These are phyloP conservation scores for Gastrolobium bilobum DNA, from an alignment of 306 rosid species.

Conservation along the genomic window DNA sequence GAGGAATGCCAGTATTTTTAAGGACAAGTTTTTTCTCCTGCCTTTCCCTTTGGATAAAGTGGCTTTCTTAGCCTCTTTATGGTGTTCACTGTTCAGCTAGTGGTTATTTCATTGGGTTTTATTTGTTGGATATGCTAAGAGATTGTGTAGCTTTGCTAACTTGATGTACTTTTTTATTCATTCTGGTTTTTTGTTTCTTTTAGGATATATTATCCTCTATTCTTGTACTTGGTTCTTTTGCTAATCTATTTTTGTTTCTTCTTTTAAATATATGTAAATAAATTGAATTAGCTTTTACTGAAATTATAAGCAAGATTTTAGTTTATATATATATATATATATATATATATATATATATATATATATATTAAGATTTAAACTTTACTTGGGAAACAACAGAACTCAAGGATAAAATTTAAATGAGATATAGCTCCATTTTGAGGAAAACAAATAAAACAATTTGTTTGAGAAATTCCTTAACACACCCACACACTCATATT, in stretches of 20 bases:
- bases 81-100: constrained; percentile 1
- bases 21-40: neutral
- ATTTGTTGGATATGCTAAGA: neutral
- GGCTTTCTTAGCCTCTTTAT: neutral
- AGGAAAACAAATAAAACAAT: neutral
- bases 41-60: neutral
- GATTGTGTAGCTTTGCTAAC: neutral
- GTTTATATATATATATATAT: no score
- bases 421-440: neutral
- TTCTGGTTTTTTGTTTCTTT: no score
- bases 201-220: no score
- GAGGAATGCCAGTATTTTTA: neutral
- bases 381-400: neutral
- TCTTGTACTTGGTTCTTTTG: no score
- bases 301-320: no score
- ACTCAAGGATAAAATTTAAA: neutral
- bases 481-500: neutral
- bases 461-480: neutral
- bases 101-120: constrained; percentile 7
- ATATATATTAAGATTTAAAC: neutral
- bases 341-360: no score
- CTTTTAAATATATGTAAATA: no score
- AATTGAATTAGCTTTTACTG: no score
- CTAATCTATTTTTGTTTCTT: no score
- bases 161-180: neutral